Percentiles rank a stretch among this genome's conserved stretches.
Evolutionary conservation across 371 early-diverging fungal genomes (phyloP).

Genomic region (Syncephalis plumigaleata): DNA sequence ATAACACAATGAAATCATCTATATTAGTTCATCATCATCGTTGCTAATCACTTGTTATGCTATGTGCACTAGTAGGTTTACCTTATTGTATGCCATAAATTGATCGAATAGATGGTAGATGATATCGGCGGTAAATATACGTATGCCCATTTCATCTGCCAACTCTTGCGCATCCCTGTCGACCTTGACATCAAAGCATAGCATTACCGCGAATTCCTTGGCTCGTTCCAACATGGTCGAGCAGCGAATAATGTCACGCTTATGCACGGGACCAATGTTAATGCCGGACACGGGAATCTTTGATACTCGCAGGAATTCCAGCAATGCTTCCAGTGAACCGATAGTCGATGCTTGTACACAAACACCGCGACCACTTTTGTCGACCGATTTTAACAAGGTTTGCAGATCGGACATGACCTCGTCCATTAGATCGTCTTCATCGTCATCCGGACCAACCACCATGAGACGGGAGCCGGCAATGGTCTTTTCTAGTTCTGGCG

Average conservation of each 20-base stretch:
- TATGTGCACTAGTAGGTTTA: conserved; percentile 6
- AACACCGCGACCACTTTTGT: conserved; percentile 88
- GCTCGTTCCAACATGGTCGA: conserved; percentile 86
- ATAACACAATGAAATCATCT: conserved; percentile 12
- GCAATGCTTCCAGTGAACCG: conserved; percentile 98
- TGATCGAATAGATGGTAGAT: conserved; percentile 99
- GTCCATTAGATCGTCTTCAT: conserved; percentile 86
- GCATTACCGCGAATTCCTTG: conserved; percentile 75
- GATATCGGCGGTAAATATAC: conserved; percentile 95
- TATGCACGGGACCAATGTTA: conserved; percentile 98
- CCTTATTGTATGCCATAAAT: conserved; percentile 68
- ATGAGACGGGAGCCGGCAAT: conserved; percentile 97
- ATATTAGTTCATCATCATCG: neutral
- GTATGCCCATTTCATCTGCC: conserved; percentile 87
- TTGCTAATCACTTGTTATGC: neutral
- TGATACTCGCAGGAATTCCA: conserved; percentile 83
- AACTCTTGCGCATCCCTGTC: conserved; percentile 91
- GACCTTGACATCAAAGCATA: conserved; percentile 98
- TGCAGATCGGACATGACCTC: conserved; percentile 87
- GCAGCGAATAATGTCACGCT: conserved; percentile 93
- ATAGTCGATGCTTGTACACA: conserved; percentile 98
- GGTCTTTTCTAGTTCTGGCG: conserved; percentile 93
- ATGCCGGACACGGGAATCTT: conserved; percentile 97
- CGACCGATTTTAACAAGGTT: conserved; percentile 55
- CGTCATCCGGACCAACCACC: conserved; percentile 90